Percentiles rank a stretch among this genome's conserved stretches.
phyloP scores from a whole-genome alignment of 169 alveolate species.

The Cyclospora cayetanensis region DNA sequence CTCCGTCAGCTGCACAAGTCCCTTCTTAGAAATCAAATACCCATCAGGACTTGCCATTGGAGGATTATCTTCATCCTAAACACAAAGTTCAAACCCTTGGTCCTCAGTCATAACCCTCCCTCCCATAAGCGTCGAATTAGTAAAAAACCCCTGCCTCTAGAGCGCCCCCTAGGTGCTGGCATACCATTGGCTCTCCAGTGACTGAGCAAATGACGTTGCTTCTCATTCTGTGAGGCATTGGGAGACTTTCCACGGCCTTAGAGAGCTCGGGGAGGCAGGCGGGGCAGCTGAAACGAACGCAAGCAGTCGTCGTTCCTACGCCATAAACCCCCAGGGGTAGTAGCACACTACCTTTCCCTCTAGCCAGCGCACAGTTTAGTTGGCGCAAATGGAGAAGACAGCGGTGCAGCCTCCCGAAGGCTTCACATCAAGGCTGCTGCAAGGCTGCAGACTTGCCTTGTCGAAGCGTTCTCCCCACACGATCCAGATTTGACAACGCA shows the following conservation, averaged over 20 bases:
- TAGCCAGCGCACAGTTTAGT: too few species aligned
- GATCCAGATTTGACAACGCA: neutral
- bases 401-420: too few species aligned
- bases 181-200: slow-evolving; percentile 16
- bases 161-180: too few species aligned
- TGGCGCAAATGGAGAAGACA: too few species aligned
- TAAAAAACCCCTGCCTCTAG: too few species aligned
- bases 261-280: slow-evolving; percentile 16
- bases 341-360: too few species aligned
- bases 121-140: neutral
- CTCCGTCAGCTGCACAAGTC: neutral
- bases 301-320: too few species aligned
- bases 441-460: neutral
- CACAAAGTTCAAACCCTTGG: neutral
- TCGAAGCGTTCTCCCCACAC: neutral
- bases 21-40: neutral
- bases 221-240: slow-evolving; percentile 2
- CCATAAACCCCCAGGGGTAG: too few species aligned
- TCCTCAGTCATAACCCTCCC: neutral
- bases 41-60: neutral
- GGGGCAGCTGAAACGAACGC: slow-evolving; percentile 11
- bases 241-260: neutral
- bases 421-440: too few species aligned
- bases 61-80: neutral
- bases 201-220: slow-evolving; percentile 21